A percentile compares a stretch with the other conserved stretches of the same genome.
phyloP scores from a whole-genome alignment of 768 basidiomycete species.

The Tulasnella sp. region DNA sequence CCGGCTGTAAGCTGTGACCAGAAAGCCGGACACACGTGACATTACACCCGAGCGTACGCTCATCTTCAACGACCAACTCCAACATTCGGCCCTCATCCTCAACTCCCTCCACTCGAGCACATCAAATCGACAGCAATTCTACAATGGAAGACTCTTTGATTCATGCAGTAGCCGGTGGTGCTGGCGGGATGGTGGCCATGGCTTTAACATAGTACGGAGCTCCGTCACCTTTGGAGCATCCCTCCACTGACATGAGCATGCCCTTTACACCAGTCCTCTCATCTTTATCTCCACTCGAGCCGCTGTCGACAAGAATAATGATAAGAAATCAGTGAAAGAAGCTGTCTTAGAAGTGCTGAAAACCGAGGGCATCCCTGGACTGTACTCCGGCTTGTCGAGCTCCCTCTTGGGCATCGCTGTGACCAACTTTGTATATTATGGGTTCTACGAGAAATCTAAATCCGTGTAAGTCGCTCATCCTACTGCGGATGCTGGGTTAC shows the following conservation, averaged over 20 bases:
- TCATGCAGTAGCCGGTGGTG: slow-evolving; percentile 81
- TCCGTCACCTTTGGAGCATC: neutral
- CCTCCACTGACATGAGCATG: neutral
- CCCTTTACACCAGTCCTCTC: slow-evolving; percentile 54
- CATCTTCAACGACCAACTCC: neutral
- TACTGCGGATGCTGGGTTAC: too few relatives aligned
- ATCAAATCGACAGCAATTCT: neutral
- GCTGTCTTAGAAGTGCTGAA: slow-evolving; percentile 68
- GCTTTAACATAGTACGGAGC: slow-evolving; percentile 67
- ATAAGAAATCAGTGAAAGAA: slow-evolving; percentile 58
- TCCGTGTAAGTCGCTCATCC: slow-evolving; percentile 26
- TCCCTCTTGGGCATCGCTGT: slow-evolving; percentile 85
- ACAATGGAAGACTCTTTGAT: slow-evolving; percentile 56
- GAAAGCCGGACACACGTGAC: neutral
- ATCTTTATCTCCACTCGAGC: slow-evolving; percentile 89
- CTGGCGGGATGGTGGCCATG: slow-evolving; percentile 89
- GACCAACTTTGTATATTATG: slow-evolving; percentile 94
- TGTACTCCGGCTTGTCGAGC: slow-evolving; percentile 82
- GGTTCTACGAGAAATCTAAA: slow-evolving; percentile 73
- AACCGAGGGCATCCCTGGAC: slow-evolving; percentile 71
- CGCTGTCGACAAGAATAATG: slow-evolving; percentile 77
- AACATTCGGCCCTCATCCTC: neutral
- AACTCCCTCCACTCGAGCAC: neutral
- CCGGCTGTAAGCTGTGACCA: neutral
- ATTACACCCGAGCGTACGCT: neutral